Evolutionary conservation across 441 rosid genomes (phyloP), one percentile per base, ranked within the genome.

Genomic region (Breynia disticha): DNA sequence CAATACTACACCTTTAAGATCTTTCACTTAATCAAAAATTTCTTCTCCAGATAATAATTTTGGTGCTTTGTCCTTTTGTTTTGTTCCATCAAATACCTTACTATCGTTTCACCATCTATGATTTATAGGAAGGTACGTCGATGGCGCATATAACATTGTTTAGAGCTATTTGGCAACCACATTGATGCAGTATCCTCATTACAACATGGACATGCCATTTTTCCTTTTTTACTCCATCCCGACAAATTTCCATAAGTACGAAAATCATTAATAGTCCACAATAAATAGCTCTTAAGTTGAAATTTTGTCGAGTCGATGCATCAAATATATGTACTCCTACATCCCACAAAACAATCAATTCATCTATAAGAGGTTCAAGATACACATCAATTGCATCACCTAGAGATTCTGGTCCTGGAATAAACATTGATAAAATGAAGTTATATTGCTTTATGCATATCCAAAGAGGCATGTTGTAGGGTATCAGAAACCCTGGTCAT

Each of bases 231-330:
- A 4, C 44, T 28, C 52, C 28, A 57, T 2, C 52, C 17, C 2
- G 46, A 46, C 16, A 57, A 8, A 14, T 46, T 9, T 1, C 16
- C 46, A 47, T 57, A 57, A 0, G 12, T 11, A 5, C 45, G 43
- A 46, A 57, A 47, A 57, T 57, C 52, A 20, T 21, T 58, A n/a
- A 57, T 48, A 1, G 54, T 57, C 44, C 52, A 57, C 1, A 57
- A 5, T 6, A 57, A 10, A 21, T 12, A 15, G 17, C 46, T 10
- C 11, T 21, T 28, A 56, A 5, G 5, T 18, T 16, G 17, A 56
- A 46, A 47, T 46, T 46, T 18, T 56, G 20, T 17, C 18, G 6
- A 11, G 11, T n/a, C 14, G 16, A 50, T 1, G 54, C 54, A 14
- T 50, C 38, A 50, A 11, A 24, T 1, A 41, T 50, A 11, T 7